A percentile compares a stretch with the other conserved stretches of the same genome.
phyloP scores from a whole-genome alignment of 2,329 filamentous ascomycete genomes.

The Xylaria arbuscula region DNA sequence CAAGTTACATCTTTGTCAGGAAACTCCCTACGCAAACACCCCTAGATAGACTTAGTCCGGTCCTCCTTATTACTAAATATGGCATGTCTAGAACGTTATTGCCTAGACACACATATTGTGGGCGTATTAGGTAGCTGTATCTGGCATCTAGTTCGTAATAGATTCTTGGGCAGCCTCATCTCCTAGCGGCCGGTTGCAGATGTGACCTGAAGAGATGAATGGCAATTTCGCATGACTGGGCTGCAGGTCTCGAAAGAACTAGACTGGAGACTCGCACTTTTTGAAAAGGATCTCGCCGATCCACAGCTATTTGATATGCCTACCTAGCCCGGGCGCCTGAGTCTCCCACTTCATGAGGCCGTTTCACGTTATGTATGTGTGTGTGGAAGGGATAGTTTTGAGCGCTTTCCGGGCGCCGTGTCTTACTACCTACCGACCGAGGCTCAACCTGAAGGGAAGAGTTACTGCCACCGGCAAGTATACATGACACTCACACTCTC shows the following conservation, averaged over 20 bases:
- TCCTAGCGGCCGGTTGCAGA: constrained; percentile 30
- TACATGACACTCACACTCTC: neutral
- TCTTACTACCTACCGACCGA: constrained; percentile 14
- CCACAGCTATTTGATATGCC: constrained; percentile 5
- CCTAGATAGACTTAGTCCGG: neutral
- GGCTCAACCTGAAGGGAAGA: constrained; percentile 9
- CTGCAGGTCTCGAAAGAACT: constrained; percentile 8
- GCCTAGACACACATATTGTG: neutral
- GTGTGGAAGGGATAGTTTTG: constrained; percentile 3
- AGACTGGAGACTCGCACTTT: constrained; percentile 6
- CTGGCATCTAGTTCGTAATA: neutral
- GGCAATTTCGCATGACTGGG: constrained; percentile 8
- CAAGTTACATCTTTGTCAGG: constrained; percentile 11
- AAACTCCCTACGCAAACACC: constrained; percentile 17
- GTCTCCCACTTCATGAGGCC: constrained; percentile 13
- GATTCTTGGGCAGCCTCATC: constrained; percentile 6
- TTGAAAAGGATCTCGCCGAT: constrained; percentile 12
- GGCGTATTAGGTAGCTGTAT: neutral
- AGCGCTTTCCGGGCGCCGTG: neutral
- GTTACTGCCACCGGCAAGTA: constrained; percentile 28
- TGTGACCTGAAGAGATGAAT: constrained; percentile 5
- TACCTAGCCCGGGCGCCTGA: constrained; percentile 3
- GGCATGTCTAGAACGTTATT: neutral
- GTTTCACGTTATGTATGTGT: constrained; percentile 23
- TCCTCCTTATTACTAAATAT: constrained; percentile 2